Conservation (phyloP, 495 filamentous ascomycete species). For the Mycothermus thermophilus region DNA sequence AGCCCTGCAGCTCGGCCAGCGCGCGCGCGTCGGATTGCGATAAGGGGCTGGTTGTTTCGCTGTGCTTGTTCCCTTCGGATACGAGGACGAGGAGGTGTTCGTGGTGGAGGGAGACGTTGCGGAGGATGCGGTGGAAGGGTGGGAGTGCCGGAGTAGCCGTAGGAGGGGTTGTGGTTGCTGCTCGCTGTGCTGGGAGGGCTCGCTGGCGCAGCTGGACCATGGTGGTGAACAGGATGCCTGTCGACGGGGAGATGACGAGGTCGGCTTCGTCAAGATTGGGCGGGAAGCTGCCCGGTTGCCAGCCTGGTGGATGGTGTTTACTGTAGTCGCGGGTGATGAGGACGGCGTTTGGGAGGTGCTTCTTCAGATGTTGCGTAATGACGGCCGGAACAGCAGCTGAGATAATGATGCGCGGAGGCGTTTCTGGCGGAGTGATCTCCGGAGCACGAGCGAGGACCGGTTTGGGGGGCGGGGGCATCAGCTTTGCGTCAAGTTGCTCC, state of each 20-base stretch:
- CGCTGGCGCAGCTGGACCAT: slow-evolving; percentile 62
- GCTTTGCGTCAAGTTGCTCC: neutral
- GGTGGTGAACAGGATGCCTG: slow-evolving; percentile 56
- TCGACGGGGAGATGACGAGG: slow-evolving; percentile 55
- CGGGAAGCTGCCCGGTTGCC: slow-evolving; percentile 18
- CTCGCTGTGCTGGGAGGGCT: slow-evolving; percentile 45
- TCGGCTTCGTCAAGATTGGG: slow-evolving; percentile 52
- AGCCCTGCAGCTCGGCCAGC: slow-evolving; percentile 41
- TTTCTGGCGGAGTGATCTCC: slow-evolving; percentile 7
- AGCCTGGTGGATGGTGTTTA: slow-evolving; percentile 22
- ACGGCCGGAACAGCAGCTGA: slow-evolving; percentile 33
- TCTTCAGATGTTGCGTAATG: slow-evolving; percentile 34
- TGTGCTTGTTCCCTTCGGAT: slow-evolving; percentile 34
- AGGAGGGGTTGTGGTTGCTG: no score
- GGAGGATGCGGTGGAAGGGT: slow-evolving; percentile 46
- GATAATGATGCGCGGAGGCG: slow-evolving; percentile 31
- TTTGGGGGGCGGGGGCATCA: slow-evolving; percentile 9
- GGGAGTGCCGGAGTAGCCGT: no score
- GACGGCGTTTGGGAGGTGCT: slow-evolving; percentile 35
- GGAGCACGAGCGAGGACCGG: slow-evolving; percentile 14
- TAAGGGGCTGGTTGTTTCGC: slow-evolving; percentile 23
- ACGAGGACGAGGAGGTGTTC: slow-evolving; percentile 61
- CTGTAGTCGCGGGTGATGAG: slow-evolving; percentile 49
- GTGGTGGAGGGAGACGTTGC: slow-evolving; percentile 43
- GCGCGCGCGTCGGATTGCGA: slow-evolving; percentile 36